phyloP scores from a whole-genome alignment of 192 early-diverging fungal genomes.

The Podochytrium sp. region DNA sequence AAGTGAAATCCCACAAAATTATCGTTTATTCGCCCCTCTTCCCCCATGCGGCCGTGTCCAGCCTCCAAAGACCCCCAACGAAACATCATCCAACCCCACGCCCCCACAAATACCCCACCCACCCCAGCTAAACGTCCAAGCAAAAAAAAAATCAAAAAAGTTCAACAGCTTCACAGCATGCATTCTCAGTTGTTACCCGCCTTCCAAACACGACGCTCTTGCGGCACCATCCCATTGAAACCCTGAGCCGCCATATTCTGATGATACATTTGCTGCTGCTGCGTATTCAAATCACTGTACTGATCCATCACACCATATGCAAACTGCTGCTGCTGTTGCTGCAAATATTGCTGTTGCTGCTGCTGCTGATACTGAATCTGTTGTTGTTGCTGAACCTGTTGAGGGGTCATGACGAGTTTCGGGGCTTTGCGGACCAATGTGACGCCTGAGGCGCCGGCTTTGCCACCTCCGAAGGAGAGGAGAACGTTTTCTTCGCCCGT shows the following conservation, averaged over 20 bases:
- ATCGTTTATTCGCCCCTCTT: neutral
- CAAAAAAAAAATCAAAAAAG: neutral
- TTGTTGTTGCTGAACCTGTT: constrained; percentile 14
- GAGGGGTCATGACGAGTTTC: constrained; percentile 16
- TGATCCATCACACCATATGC: neutral
- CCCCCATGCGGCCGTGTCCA: neutral
- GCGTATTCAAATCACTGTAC: neutral
- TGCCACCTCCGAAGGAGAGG: constrained; percentile 54
- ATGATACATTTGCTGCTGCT: constrained; percentile 3
- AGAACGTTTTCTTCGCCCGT: constrained; percentile 66
- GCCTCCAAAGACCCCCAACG: neutral
- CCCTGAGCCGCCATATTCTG: constrained; percentile 27
- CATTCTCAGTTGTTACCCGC: constrained; percentile 26
- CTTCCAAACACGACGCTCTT: constrained; percentile 46
- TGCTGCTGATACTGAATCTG: constrained; percentile 21
- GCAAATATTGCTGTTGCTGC: constrained; percentile 3
- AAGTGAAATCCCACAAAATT: neutral
- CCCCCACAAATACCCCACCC: neutral
- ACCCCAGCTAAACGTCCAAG: neutral
- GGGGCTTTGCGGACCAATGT: constrained; percentile 63
- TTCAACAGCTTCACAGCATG: neutral
- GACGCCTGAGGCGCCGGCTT: constrained; percentile 44
- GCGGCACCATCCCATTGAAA: constrained; percentile 6
- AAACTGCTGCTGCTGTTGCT: constrained; percentile 8
- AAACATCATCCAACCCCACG: neutral